Percentiles rank a stretch among this genome's conserved stretches.
These are phyloP conservation scores for Nepenthes mirabilis DNA, from an alignment of 148 eudicot species.

Conservation along the genomic window DNA sequence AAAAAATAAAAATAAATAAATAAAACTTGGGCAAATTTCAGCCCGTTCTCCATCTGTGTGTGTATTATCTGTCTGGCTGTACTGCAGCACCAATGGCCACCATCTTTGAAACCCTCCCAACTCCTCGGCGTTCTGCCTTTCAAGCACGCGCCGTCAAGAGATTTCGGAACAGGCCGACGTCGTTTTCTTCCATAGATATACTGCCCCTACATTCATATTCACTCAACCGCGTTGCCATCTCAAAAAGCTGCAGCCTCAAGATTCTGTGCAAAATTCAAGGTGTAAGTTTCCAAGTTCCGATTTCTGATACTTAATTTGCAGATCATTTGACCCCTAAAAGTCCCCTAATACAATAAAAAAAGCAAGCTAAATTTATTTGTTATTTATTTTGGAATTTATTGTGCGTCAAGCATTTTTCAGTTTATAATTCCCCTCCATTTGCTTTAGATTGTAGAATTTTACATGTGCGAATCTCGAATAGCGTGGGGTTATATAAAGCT, in stretches of 20 bases:
- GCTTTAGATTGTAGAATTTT: too few relatives aligned
- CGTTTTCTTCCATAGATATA: background rate
- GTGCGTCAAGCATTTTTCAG: too few relatives aligned
- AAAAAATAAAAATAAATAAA: too few relatives aligned
- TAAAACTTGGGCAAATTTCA: background rate
- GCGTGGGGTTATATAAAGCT: too few relatives aligned
- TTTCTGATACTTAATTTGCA: background rate
- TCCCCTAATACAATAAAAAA: too few relatives aligned
- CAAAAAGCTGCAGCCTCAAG: background rate
- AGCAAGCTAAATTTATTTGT: too few relatives aligned
- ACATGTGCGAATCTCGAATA: too few relatives aligned
- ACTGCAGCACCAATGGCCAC: slow-evolving; percentile 15
- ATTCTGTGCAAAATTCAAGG: background rate
- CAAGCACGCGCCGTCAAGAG: background rate
- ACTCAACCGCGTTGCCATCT: background rate
- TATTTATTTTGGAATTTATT: too few relatives aligned
- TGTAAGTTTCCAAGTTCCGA: slow-evolving; percentile 1
- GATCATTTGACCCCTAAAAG: too few relatives aligned
- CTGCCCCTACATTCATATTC: background rate
- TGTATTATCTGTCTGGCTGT: background rate
- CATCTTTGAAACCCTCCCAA: slow-evolving; percentile 12
- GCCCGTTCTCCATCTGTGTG: too few relatives aligned
- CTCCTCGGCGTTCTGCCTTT: background rate
- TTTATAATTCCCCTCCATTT: too few relatives aligned
- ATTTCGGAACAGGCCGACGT: background rate